A percentile compares a stretch with the other conserved stretches of the same genome.
Evolutionary conservation across 2,329 filamentous ascomycete genomes (phyloP).

Genomic region (Epichloe sibirici): DNA sequence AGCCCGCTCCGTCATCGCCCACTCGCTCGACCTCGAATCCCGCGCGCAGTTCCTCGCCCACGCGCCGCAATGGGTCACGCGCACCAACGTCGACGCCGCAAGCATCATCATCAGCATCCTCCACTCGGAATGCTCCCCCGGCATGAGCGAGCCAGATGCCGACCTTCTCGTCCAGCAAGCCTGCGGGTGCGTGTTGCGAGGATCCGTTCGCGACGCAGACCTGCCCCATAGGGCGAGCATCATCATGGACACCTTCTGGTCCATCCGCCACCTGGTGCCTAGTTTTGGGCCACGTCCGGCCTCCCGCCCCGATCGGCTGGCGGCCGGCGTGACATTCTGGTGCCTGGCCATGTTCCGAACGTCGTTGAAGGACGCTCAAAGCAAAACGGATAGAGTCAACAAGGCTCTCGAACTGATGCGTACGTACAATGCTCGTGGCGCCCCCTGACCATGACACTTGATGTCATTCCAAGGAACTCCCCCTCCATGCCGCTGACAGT

Average conservation of each 20-base stretch:
- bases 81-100: slow-evolving; percentile 32
- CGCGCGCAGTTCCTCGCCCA: slow-evolving; percentile 30
- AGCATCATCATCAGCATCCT: slow-evolving; percentile 34
- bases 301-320: slow-evolving; percentile 33
- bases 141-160: slow-evolving; percentile 19
- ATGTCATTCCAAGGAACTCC: no score
- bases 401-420: slow-evolving; percentile 19
- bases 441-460: no score
- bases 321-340: slow-evolving; percentile 36
- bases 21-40: slow-evolving; percentile 29
- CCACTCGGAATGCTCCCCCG: slow-evolving; percentile 29
- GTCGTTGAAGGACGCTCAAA: slow-evolving; percentile 26
- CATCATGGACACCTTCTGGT: slow-evolving; percentile 39
- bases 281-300: slow-evolving; percentile 27
- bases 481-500: no score
- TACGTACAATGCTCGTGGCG: slow-evolving; percentile 10
- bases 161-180: slow-evolving; percentile 19
- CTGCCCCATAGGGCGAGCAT: slow-evolving; percentile 31
- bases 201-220: slow-evolving; percentile 36
- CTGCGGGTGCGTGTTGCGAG: slow-evolving; percentile 26
- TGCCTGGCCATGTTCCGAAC: slow-evolving; percentile 36
- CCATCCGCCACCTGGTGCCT: slow-evolving; percentile 24
- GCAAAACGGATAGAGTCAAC: slow-evolving; percentile 18
- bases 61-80: slow-evolving; percentile 37
- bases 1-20: slow-evolving; percentile 31